Percentiles rank a stretch among this genome's conserved stretches.
phyloP scores from a whole-genome alignment of 2,329 filamentous ascomycete genomes.

The Dactylonectria estremocensis region DNA sequence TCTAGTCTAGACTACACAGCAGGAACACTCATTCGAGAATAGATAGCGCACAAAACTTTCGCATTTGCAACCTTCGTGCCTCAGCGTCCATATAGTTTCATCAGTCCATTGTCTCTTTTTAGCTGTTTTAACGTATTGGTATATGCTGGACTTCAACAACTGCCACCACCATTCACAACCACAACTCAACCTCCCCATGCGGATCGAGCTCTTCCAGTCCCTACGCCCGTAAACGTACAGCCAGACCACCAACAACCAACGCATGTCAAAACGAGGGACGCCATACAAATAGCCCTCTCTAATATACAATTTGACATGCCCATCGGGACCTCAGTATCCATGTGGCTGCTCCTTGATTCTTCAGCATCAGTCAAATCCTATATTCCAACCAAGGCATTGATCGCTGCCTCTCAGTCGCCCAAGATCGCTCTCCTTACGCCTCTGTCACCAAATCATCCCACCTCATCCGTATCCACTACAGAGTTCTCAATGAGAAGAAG shows the following conservation, averaged over 20 bases:
- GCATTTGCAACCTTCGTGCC: background rate
- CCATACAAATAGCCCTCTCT: conserved; percentile 39
- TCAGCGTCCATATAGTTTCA: conserved; percentile 10
- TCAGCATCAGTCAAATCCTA: conserved; percentile 8
- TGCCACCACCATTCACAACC: conserved; percentile 24
- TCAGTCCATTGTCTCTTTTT: conserved; percentile 40
- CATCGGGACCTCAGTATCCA: conserved; percentile 20
- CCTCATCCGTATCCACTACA: conserved; percentile 40
- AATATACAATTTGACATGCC: conserved; percentile 49
- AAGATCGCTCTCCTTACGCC: conserved; percentile 31
- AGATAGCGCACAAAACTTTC: conserved; percentile 5
- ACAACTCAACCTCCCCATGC: conserved; percentile 26
- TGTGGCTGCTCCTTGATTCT: conserved; percentile 3
- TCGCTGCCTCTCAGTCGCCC: conserved; percentile 18
- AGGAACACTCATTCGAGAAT: background rate
- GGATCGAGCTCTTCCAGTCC: conserved; percentile 20
- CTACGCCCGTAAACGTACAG: conserved; percentile 24
- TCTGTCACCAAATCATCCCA: conserved; percentile 39
- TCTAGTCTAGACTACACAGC: too few species aligned
- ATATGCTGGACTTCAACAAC: conserved; percentile 40
- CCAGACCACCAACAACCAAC: conserved; percentile 25
- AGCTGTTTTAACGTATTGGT: conserved; percentile 41
- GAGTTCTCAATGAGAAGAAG: conserved; percentile 34
- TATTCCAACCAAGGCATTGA: conserved; percentile 38
- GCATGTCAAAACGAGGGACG: conserved; percentile 41